These are phyloP conservation scores for Penicillium fuscoglaucum DNA, from an alignment of 2,329 filamentous ascomycete species.

Conservation along the genomic window DNA sequence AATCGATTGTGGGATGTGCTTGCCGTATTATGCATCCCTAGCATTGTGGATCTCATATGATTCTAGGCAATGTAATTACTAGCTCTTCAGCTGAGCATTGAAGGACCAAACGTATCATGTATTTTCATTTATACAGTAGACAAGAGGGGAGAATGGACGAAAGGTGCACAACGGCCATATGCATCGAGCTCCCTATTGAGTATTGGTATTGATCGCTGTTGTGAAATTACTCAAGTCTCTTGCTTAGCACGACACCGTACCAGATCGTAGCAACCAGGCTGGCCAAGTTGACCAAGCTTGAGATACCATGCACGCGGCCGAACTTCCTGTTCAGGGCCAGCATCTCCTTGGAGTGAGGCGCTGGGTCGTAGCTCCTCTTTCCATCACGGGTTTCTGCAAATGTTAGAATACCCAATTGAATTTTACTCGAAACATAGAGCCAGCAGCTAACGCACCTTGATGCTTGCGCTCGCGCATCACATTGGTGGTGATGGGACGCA, in stretches of 20 bases:
- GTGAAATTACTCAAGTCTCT: slow-evolving; percentile 49
- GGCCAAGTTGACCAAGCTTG: slow-evolving; percentile 73
- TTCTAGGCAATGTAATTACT: not conserved
- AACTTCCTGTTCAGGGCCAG: slow-evolving; percentile 75
- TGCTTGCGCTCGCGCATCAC: slow-evolving; percentile 73
- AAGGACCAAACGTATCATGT: not conserved
- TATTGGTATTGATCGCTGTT: not conserved
- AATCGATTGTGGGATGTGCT: not conserved
- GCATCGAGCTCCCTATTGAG: not conserved
- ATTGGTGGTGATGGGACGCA: slow-evolving; percentile 74
- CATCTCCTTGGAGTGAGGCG: slow-evolving; percentile 85
- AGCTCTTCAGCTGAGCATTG: not conserved
- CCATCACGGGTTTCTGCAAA: slow-evolving; percentile 76
- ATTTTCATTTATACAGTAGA: not conserved
- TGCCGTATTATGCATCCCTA: not conserved
- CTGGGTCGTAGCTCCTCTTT: slow-evolving; percentile 78
- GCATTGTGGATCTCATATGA: not conserved
- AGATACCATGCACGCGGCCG: slow-evolving; percentile 75
- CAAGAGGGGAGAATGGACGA: not conserved
- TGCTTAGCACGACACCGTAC: slow-evolving; percentile 75
- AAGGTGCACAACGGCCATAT: not conserved
- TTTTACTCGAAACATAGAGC: slow-evolving; percentile 2
- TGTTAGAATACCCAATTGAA: slow-evolving; percentile 9
- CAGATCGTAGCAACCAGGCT: slow-evolving; percentile 68
- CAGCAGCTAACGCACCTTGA: slow-evolving; percentile 62